A percentile compares a stretch with the other conserved stretches of the same genome.
phyloP scores from a whole-genome alignment of 139 green algal genomes.

The Chlorella sp. region DNA sequence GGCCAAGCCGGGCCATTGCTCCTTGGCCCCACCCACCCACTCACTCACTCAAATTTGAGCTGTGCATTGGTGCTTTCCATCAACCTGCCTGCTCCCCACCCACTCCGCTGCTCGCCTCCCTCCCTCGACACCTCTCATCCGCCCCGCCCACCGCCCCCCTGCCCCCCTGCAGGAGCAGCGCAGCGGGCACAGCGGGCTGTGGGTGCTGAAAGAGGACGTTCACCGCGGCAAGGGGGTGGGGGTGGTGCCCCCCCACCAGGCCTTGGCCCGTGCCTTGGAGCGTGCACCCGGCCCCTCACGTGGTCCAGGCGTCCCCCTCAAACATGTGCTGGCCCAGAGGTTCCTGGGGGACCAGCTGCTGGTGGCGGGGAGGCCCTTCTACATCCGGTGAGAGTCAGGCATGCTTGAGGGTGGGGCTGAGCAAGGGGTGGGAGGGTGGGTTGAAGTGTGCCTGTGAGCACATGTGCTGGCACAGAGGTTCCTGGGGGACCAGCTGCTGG shows the following conservation, averaged over 20 bases:
- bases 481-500: conserved; percentile 56
- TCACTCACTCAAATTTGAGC: no score
- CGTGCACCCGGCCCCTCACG: conserved; percentile 1
- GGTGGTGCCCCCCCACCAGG: conserved; percentile 21
- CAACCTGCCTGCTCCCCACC: no score
- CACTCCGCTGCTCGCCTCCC: no score
- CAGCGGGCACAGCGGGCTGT: conserved; percentile 39
- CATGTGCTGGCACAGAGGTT: conserved; percentile 69
- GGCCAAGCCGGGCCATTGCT: no score
- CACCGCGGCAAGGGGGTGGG: conserved; percentile 68
- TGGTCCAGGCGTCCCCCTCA: background rate
- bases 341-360: conserved; percentile 62
- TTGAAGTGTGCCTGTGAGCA: no score
- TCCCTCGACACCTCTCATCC: no score
- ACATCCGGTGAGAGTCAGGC: conserved; percentile 48
- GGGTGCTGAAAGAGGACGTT: conserved; percentile 73
- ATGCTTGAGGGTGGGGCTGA: background rate
- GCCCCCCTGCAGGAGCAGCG: background rate
- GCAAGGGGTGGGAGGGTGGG: no score
- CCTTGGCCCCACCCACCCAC: no score
- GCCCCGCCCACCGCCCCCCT: background rate
- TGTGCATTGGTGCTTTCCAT: no score
- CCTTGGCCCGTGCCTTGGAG: background rate
- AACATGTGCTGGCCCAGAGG: conserved; percentile 62
- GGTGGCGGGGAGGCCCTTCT: conserved; percentile 59